Evolutionary conservation across 1,284 basidiomycete species (phyloP), one percentile per base, ranked within the genome.

Genomic region (Puccinia polysora): DNA sequence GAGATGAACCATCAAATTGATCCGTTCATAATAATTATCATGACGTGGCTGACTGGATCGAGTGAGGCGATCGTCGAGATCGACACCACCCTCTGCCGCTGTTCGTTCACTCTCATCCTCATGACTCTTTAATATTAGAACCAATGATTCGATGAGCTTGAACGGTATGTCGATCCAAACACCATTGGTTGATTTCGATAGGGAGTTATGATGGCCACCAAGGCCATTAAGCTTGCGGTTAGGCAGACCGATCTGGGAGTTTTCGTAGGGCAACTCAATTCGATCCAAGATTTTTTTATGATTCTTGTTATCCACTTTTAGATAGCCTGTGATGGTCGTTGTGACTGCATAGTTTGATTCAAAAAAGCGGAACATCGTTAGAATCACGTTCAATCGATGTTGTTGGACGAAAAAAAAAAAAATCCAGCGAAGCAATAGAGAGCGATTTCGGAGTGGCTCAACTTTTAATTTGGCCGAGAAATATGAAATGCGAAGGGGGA

Each of bases 181-280:
- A 14, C 60, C 45, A 6, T 32, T 32, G 15, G 60, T 50, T 4
- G 18, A 30, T 4, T 18, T 50, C n/a, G 60, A 49, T 20, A 63
- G 15, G 14, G 7, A 25, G 50, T 63, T 50, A 43, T 18, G 12
- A 30, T n/a, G n/a, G 23, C 7, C 18, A 25, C 18, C 36, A 8
- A 25, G 14, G 8, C 18, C 43, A 6, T 1, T n/a, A 14, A 30
- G 14, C 28, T 8, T 23, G 4, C 3, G 4, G 2, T 8, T 23
- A 20, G 6, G 30, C 4, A 34, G 32, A 34, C 47, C n/a, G n/a
- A n/a, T n/a, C n/a, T n/a, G n/a, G n/a, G n/a, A n/a, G n/a, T n/a
- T n/a, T n/a, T n/a, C n/a, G n/a, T n/a, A n/a, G 36, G 59, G 60
- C 20, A 63, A n/a, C 45, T 63, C 60, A 43, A 63, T 50, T 43